Evolutionary conservation across 2,329 filamentous ascomycete species (phyloP).

Genomic region (Alternaria sp.): DNA sequence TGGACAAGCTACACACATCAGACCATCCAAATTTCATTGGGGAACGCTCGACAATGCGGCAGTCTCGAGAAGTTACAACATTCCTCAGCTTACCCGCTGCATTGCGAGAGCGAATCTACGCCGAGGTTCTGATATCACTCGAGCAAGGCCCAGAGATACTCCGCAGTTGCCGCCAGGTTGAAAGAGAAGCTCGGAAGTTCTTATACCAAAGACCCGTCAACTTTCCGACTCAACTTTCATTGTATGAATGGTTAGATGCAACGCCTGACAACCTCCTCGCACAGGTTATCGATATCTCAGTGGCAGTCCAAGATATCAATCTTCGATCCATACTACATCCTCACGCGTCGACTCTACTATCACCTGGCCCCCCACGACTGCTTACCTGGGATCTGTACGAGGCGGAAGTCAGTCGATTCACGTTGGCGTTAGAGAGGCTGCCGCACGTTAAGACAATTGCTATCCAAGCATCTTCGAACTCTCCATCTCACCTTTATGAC

Average conservation of each 20-base stretch:
- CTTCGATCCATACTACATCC: not conserved
- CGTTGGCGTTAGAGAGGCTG: not conserved
- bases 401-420: not conserved
- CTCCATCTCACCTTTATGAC: not conserved
- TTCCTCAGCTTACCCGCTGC: slow-evolving; percentile 34
- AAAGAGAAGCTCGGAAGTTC: slow-evolving; percentile 38
- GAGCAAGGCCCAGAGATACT: slow-evolving; percentile 31
- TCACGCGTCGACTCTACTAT: not conserved
- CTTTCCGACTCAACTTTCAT: slow-evolving; percentile 23
- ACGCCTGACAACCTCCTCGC: not conserved
- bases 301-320: not conserved
- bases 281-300: not conserved
- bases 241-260: not conserved
- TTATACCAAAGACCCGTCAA: slow-evolving; percentile 40
- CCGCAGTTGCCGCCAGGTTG: slow-evolving; percentile 36
- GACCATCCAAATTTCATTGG: too few species aligned
- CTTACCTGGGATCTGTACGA: not conserved
- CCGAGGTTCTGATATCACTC: slow-evolving; percentile 29
- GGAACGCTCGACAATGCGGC: not conserved
- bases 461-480: not conserved
- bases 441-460: not conserved
- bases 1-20: not conserved
- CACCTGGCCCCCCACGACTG: not conserved
- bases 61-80: not conserved
- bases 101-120: slow-evolving; percentile 43